Evolutionary conservation across 176 grass and related monocot species (phyloP), one percentile per base, ranked within the genome.

Genomic region (Carex parvula): DNA sequence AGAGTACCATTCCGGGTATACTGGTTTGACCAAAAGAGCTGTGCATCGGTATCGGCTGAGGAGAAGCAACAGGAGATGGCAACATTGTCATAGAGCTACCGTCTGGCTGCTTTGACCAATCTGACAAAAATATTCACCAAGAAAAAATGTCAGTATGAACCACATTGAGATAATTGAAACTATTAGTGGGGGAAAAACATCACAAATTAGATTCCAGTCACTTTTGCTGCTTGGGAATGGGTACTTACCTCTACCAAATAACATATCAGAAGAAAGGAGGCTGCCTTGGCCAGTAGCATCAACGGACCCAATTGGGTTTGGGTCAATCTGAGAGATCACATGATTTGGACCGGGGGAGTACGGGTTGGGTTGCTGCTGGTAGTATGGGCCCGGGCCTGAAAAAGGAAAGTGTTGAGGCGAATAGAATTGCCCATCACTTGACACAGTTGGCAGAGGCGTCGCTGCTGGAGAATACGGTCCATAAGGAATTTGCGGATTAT

Each of bases 401-500:
- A 94, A 99, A 79, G 93, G 94, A 83, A 98, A 93, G 83, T 95
- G 91, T 88, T 95, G 93, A 88, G 92, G 89, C 53, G 92, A 84
- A 86, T 98, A 98, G 83, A 88, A 88, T 83, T 98, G 96, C 63
- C 86, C 90, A 89, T 95, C 93, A 87, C 96, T 89, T 85, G 84
- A 87, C 86, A 91, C 87, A 86, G 78, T 64, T 24, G 92, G 91
- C 87, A 93, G 86, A 83, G 92, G 95, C 24, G 91, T 93, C 21
- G 93, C 80, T 75, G 92, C 92, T 59, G 93, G 93, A 88, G 96
- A 93, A 90, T 95, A 99, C 61, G 87, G 91, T 68, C 92, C 89
- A 79, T 99, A 99, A 71, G 96, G 93, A 69, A 90, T 90, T 67
- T 90, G 88, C 18, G 88, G 88, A 79, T 91, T 94, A 84, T 98